phyloP scores from a whole-genome alignment of 1,284 basidiomycete species.

The Ceratobasidium sp. region DNA sequence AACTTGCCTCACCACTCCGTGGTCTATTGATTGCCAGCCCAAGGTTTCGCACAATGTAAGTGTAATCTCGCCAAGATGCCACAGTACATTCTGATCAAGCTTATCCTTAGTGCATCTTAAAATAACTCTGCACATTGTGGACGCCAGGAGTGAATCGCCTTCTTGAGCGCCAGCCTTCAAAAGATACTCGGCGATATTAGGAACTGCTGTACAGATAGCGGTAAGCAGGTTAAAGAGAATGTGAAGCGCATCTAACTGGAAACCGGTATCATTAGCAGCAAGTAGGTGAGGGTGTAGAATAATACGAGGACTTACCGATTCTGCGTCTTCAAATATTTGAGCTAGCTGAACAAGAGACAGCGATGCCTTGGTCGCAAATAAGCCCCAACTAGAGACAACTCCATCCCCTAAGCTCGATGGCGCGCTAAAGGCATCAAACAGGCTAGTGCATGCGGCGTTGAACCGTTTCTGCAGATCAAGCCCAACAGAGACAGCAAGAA shows the following conservation, averaged over 20 bases:
- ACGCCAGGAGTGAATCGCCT: conserved; percentile 6
- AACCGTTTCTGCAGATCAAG: conserved; percentile 11
- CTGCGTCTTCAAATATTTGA: conserved; percentile 26
- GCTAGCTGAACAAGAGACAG: conserved; percentile 26
- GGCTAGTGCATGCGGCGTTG: conserved; percentile 9
- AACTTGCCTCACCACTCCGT: conserved; percentile 14
- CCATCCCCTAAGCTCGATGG: not conserved
- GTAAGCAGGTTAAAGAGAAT: conserved; percentile 12
- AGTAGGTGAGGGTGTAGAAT: not conserved
- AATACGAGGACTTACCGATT: conserved; percentile 10
- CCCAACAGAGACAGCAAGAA: conserved; percentile 8
- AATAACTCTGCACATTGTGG: conserved; percentile 16
- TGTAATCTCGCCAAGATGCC: conserved; percentile 30
- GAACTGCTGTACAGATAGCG: not conserved
- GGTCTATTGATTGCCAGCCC: conserved; percentile 23
- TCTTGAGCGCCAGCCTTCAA: conserved; percentile 19
- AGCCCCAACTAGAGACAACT: not conserved
- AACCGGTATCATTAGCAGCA: not conserved
- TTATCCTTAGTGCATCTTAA: conserved; percentile 7
- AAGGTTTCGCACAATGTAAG: conserved; percentile 17
- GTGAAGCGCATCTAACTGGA: conserved; percentile 7
- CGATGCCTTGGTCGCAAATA: conserved; percentile 21
- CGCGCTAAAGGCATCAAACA: conserved; percentile 29
- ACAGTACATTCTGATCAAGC: not conserved
- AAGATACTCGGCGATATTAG: conserved; percentile 12